Percentiles rank a stretch among this genome's conserved stretches.
Conservation (phyloP, 1,139 yeast genomes). For the Lodderomyces parapsilosis region DNA sequence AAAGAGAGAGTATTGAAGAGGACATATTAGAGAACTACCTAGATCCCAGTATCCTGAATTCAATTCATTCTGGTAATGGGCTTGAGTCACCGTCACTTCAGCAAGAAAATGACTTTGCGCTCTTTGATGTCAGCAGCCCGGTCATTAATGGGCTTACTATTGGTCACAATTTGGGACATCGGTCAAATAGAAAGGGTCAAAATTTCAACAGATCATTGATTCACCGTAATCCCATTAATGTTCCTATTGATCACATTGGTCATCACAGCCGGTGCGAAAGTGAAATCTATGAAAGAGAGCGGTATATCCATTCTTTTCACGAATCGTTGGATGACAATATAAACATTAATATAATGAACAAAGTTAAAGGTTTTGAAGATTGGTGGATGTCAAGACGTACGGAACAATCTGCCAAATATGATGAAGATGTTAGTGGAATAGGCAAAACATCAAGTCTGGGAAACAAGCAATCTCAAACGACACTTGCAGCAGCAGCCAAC, state of each 20-base stretch:
- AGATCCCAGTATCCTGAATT: conserved; percentile 12
- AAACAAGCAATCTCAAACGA: not conserved
- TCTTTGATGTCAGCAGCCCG: conserved; percentile 35
- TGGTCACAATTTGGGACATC: conserved; percentile 28
- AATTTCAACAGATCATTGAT: conserved; percentile 19
- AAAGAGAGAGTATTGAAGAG: conserved; percentile 16
- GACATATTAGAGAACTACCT: conserved; percentile 38
- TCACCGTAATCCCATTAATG: conserved; percentile 15
- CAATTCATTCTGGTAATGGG: not conserved
- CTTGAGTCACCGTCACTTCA: not conserved
- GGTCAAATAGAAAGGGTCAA: conserved; percentile 12
- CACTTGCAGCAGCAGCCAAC: not conserved
- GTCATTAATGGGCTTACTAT: conserved; percentile 38
- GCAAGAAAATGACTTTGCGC: conserved; percentile 16
- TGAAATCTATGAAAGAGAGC: not conserved
- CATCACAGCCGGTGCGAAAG: not conserved
- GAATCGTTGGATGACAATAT: conserved; percentile 32
- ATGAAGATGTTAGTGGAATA: too few relatives aligned
- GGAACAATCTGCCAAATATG: not conserved
- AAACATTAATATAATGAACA: conserved; percentile 18
- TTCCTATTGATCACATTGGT: not conserved
- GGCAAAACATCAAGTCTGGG: not conserved
- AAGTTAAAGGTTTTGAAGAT: conserved; percentile 18
- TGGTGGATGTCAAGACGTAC: not conserved
- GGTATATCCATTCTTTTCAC: conserved; percentile 24